Evolutionary conservation across 768 basidiomycete genomes (phyloP).

Genomic region (Boletus rex-veris): DNA sequence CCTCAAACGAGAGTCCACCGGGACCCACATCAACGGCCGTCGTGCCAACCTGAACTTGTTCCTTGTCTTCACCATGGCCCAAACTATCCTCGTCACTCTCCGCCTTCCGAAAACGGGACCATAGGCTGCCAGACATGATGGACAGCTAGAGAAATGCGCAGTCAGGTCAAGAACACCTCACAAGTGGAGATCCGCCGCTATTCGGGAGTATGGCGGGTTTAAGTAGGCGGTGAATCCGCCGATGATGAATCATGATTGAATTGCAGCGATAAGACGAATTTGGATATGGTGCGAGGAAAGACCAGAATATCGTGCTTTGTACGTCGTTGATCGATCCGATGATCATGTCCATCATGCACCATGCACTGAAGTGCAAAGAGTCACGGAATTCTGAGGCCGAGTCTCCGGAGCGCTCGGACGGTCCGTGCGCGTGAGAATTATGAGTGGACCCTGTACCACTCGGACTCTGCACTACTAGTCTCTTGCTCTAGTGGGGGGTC

Average conservation of each 20-base stretch:
- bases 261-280: background rate
- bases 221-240: background rate
- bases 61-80: background rate
- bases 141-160: too few relatives aligned
- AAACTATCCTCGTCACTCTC: background rate
- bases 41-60: background rate
- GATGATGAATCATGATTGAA: too few relatives aligned
- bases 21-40: constrained; percentile 29
- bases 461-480: too few relatives aligned
- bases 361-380: too few relatives aligned
- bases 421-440: too few relatives aligned
- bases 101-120: constrained; percentile 2
- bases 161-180: background rate
- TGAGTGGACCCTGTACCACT: too few relatives aligned
- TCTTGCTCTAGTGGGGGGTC: too few relatives aligned
- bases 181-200: background rate
- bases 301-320: background rate
- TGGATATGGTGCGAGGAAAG: background rate
- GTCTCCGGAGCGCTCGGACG: too few relatives aligned
- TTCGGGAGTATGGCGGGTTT: background rate
- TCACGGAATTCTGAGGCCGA: too few relatives aligned
- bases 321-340: too few relatives aligned
- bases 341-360: background rate
- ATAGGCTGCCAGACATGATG: constrained; percentile 9
- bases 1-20: constrained; percentile 47